Conservation (phyloP, 1,139 yeast genomes). For the Yamadazyma siamensis region DNA sequence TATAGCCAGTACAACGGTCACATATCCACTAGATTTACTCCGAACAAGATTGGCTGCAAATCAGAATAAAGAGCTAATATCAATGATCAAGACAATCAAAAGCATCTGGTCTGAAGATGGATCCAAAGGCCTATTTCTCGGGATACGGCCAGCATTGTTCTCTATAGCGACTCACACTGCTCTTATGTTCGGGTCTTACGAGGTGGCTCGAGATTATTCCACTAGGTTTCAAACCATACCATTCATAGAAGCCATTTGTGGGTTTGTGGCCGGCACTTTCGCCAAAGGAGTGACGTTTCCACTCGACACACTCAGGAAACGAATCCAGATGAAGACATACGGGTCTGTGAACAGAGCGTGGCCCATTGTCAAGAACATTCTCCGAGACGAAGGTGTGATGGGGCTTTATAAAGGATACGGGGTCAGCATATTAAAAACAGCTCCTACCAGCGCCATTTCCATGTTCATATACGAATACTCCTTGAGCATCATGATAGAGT, state of each 20-base stretch:
- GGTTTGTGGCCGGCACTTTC: constrained; percentile 71
- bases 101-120: constrained; percentile 51
- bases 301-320: constrained; percentile 74
- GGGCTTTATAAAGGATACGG: constrained; percentile 76
- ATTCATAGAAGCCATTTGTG: constrained; percentile 62
- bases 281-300: constrained; percentile 82
- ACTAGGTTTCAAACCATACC: constrained; percentile 27
- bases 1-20: constrained; percentile 59
- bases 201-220: constrained; percentile 36
- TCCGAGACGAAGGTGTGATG: constrained; percentile 52
- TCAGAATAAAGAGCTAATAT: constrained; percentile 36
- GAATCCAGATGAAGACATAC: constrained; percentile 56
- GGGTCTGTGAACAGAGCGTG: constrained; percentile 14
- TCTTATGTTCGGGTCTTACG: constrained; percentile 66
- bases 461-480: constrained; percentile 64
- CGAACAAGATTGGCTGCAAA: constrained; percentile 80
- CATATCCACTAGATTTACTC: constrained; percentile 87
- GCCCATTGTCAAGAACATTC: constrained; percentile 27
- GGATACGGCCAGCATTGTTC: constrained; percentile 58
- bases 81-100: constrained; percentile 41
- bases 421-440: constrained; percentile 68
- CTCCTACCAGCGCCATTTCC: constrained; percentile 81
- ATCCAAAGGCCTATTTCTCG: constrained; percentile 55
- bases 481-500: constrained; percentile 6
- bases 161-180: constrained; percentile 69